These are phyloP conservation scores for Populus pruinosa DNA, from an alignment of 345 rosid genomes.

Conservation along the genomic window DNA sequence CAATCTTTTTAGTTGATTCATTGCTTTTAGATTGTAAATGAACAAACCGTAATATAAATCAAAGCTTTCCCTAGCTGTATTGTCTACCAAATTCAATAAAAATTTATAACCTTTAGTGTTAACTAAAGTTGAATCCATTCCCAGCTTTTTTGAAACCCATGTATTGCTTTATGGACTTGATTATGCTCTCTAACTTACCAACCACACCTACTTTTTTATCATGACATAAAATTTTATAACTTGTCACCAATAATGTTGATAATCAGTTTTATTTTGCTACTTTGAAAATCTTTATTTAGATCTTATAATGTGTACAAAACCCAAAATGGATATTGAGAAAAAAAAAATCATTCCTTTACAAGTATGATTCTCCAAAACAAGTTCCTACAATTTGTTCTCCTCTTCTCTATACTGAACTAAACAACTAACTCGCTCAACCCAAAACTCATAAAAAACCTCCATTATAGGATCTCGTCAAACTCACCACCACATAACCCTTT, in stretches of 20 bases:
- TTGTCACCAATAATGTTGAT: constrained; percentile 52
- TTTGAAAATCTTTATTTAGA: background rate
- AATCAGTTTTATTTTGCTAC: constrained; percentile 40
- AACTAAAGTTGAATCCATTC: constrained; percentile 54
- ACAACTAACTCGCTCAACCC: too few relatives aligned
- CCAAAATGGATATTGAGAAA: too few relatives aligned
- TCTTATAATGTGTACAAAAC: too few relatives aligned
- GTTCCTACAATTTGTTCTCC: too few relatives aligned
- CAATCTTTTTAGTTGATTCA: constrained; percentile 76
- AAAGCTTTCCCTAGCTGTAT: constrained; percentile 75
- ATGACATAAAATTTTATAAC: constrained; percentile 84
- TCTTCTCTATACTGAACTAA: too few relatives aligned
- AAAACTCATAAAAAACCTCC: too few relatives aligned
- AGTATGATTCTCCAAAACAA: too few relatives aligned
- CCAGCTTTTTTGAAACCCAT: constrained; percentile 83
- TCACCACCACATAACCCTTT: too few relatives aligned
- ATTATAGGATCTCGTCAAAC: too few relatives aligned
- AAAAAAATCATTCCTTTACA: too few relatives aligned
- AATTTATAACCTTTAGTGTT: constrained; percentile 72
- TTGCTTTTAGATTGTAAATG: constrained; percentile 70
- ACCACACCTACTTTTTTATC: constrained; percentile 94
- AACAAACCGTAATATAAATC: constrained; percentile 77
- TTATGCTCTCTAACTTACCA: constrained; percentile 91
- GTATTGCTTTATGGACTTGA: constrained; percentile 81
- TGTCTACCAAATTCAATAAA: constrained; percentile 70